These are phyloP conservation scores for Hortaea werneckii DNA, from an alignment of 2,329 filamentous ascomycete species.

Conservation along the genomic window DNA sequence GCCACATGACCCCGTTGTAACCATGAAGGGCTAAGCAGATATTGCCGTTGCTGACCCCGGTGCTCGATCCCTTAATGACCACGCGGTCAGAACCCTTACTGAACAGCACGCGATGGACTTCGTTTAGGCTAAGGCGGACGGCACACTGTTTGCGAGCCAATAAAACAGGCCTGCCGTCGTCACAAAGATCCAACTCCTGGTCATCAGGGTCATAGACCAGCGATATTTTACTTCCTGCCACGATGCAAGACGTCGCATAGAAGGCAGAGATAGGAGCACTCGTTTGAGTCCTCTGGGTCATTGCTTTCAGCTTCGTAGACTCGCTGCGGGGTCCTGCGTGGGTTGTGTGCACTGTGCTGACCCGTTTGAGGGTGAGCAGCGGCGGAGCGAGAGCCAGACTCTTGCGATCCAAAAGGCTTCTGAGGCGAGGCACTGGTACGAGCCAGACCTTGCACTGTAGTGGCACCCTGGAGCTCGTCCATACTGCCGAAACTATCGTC, in stretches of 20 bases:
- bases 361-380: too few species aligned
- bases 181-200: background rate
- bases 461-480: conserved; percentile 1
- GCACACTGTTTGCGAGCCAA: background rate
- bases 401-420: background rate
- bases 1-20: background rate
- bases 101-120: background rate
- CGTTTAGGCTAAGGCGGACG: background rate
- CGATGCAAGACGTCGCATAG: conserved; percentile 1
- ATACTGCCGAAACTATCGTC: background rate
- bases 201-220: background rate
- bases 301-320: too few species aligned
- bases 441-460: background rate
- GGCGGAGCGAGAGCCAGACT: too few species aligned
- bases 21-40: conserved; percentile 7
- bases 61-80: conserved; percentile 2
- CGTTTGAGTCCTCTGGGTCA: too few species aligned
- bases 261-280: conserved; percentile 2
- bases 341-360: too few species aligned
- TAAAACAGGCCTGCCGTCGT: background rate
- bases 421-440: background rate
- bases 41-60: conserved; percentile 4
- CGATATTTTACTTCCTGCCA: background rate
- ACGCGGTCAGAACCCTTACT: background rate
- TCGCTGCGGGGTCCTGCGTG: too few species aligned